Base-by-base conservation (phyloP, 768 basidiomycete genomes). In the Suillus cothurnatus region DNA sequence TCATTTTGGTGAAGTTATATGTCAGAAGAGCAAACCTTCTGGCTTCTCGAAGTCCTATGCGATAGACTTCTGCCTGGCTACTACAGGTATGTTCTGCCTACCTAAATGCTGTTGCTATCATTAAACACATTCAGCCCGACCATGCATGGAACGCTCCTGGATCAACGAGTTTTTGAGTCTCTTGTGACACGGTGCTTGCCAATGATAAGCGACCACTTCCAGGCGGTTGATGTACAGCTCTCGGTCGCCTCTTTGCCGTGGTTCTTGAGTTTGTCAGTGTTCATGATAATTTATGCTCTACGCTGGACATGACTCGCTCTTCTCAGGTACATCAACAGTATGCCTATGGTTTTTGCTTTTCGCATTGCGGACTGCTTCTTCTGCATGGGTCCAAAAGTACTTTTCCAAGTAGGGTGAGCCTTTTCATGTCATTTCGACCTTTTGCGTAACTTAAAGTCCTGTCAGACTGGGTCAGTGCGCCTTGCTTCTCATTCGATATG, bases 1-100 rank as follows among this genome's bases (percentile, higher is more conserved):
- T 76, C 50, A 72, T 61, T 3, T 34, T 43, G 23, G 55, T 53
- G 12, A 70, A 99, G 96, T 67, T 99, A 98, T 76, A 95, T 97
- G 94, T 97, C 95, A 3, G 97, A 99, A 77, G 97, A 99, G 70
- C 97, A 99, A 76, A 90, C 96, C 14, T 99, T 99, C 76, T 99
- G 96, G 96, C 82, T 98, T 7, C 83, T 99, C 7, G 93, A 96
- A 72, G 94, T 98, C 1, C 83, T 99, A 7, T 99, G 97, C 70
- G 94, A 96, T 71, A 88, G 97, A 17, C 86, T 99, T 32, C 81
- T 99, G 32, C 97, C 97, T 4, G 97, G 97, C n/a, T 98, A 98
- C 77, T 98, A 97, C 75, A 90, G 92, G 95, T 95, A 58, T 67
- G 87, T 77, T 57, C 50, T 28, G 11, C 32, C 56, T 23, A 11